Evolutionary conservation across 2,329 filamentous ascomycete species (phyloP).

Genomic region (Fusarium lyarnte): DNA sequence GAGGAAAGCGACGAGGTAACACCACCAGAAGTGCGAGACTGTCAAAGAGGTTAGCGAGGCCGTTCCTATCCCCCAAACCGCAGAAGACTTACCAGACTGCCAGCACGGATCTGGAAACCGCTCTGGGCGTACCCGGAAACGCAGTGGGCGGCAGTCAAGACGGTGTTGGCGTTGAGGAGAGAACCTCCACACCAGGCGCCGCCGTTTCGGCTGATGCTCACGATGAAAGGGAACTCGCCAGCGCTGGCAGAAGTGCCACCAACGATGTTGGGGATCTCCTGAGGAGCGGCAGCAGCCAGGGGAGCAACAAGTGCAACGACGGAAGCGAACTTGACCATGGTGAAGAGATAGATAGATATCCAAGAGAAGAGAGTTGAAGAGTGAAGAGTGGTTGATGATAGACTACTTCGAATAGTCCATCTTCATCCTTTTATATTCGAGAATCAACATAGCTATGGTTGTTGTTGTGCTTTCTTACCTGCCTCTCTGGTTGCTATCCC

Average conservation of each 20-base stretch:
- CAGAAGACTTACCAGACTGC: constrained; percentile 30
- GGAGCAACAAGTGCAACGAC: constrained; percentile 21
- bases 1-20: constrained; percentile 37
- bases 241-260: constrained; percentile 37
- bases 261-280: constrained; percentile 35
- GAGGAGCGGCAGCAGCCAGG: constrained; percentile 21
- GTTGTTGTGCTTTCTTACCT: not conserved
- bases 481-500: constrained; percentile 1
- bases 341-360: not conserved
- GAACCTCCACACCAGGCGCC: constrained; percentile 45
- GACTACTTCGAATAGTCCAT: not conserved
- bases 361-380: constrained; percentile 19
- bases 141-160: constrained; percentile 47
- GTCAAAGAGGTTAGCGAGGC: accelerated
- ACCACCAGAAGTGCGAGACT: constrained; percentile 43
- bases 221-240: constrained; percentile 48
- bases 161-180: constrained; percentile 45
- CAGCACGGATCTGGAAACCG: constrained; percentile 42
- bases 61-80: accelerated
- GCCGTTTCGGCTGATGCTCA: constrained; percentile 31
- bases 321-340: constrained; percentile 28
- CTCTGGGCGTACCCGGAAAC: constrained; percentile 14
- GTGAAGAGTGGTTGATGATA: constrained; percentile 7
- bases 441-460: not conserved
- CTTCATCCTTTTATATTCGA: constrained; percentile 7